Conservation (phyloP, 179 eudicot genomes). For the Amaranthus tricolor region DNA sequence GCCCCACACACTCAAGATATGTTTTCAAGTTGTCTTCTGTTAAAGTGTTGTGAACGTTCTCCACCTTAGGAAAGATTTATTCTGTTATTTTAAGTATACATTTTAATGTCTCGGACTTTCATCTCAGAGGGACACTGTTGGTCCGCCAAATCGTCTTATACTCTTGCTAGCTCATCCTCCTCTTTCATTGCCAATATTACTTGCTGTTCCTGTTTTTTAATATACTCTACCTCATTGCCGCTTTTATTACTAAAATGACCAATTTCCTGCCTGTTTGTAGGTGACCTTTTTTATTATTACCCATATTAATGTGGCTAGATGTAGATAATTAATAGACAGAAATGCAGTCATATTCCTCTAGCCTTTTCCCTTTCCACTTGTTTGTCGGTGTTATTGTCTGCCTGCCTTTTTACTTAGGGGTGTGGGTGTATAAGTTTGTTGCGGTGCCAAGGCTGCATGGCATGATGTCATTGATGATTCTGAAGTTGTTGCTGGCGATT, state of each 20-base stretch:
- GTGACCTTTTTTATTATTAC: background rate
- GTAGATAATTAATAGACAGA: too few species aligned
- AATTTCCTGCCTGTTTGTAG: background rate
- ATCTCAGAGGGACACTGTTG: too few species aligned
- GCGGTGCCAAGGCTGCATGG: background rate
- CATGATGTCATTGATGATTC: background rate
- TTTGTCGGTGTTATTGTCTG: background rate
- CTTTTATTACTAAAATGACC: background rate
- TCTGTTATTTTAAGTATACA: too few species aligned
- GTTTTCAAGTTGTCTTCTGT: background rate
- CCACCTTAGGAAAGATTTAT: too few species aligned
- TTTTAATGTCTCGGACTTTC: too few species aligned
- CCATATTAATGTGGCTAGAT: too few species aligned
- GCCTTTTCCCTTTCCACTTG: background rate
- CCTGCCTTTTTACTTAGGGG: background rate
- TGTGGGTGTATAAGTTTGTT: background rate
- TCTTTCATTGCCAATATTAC: too few species aligned
- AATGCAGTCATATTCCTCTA: too few species aligned
- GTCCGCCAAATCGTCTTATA: too few species aligned
- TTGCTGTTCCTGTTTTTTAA: too few species aligned
- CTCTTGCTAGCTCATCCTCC: too few species aligned
- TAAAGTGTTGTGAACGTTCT: background rate
- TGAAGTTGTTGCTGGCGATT: slow-evolving; percentile 1
- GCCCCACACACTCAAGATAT: background rate
- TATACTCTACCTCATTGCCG: background rate